A percentile compares a stretch with the other conserved stretches of the same genome.
These are phyloP conservation scores for Chlamydomonas schloesseri DNA, from an alignment of 139 green algal species.

Conservation along the genomic window DNA sequence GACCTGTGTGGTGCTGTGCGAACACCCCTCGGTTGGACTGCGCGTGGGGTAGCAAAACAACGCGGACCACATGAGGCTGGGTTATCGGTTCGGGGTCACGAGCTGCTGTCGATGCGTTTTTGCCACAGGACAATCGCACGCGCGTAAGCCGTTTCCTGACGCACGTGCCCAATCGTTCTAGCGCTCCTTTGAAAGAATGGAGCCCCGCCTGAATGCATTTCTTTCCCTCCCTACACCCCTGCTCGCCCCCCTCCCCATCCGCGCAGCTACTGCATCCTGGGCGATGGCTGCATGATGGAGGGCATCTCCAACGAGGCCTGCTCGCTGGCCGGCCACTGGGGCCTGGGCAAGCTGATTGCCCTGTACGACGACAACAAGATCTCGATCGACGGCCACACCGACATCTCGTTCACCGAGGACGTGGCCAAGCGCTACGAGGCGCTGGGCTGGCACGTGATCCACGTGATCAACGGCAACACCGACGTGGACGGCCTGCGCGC, in stretches of 20 bases:
- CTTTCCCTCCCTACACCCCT: too few relatives aligned
- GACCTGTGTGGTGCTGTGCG: too few relatives aligned
- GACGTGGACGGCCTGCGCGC: constrained; percentile 89
- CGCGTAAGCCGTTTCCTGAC: too few relatives aligned
- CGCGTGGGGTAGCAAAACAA: too few relatives aligned
- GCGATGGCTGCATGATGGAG: constrained; percentile 99
- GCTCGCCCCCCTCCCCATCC: not conserved
- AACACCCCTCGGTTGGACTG: too few relatives aligned
- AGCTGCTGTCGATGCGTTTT: too few relatives aligned
- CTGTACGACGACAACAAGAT: constrained; percentile 99
- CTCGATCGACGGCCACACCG: constrained; percentile 98
- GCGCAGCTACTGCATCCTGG: constrained; percentile 96
- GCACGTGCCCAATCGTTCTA: too few relatives aligned
- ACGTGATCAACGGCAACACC: constrained; percentile 93
- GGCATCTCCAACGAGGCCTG: constrained; percentile 97
- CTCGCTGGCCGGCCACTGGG: constrained; percentile 98
- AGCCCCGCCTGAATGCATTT: too few relatives aligned
- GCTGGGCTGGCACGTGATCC: constrained; percentile 90
- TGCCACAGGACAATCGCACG: too few relatives aligned
- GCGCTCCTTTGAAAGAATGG: too few relatives aligned
- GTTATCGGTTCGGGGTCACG: too few relatives aligned
- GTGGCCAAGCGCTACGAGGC: constrained; percentile 93
- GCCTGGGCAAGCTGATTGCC: constrained; percentile 98
- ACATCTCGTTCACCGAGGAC: constrained; percentile 99
- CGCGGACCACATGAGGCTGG: too few relatives aligned